Evolutionary conservation across 371 early-diverging fungal species (phyloP).

Genomic region (Actinomortierella wolfii): DNA sequence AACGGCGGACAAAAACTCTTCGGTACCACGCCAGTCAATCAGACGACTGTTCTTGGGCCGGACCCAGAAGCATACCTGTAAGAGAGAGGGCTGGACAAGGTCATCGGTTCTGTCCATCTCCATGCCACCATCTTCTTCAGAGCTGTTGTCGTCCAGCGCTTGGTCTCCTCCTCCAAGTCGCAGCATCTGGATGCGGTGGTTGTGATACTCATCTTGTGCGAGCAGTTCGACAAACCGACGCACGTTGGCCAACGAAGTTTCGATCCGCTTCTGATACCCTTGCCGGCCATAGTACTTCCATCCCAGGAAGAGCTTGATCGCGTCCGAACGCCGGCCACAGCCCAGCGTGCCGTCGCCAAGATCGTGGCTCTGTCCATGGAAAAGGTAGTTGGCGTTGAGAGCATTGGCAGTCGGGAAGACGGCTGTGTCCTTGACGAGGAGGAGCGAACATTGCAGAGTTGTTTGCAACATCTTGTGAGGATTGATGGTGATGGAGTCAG

Average conservation of each 20-base stretch:
- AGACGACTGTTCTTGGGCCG: slow-evolving; percentile 29
- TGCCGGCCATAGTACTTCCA: slow-evolving; percentile 80
- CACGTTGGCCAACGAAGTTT: slow-evolving; percentile 41
- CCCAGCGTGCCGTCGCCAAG: slow-evolving; percentile 85
- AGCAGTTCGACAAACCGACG: slow-evolving; percentile 28
- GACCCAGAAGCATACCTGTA: slow-evolving; percentile 46
- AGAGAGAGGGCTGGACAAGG: slow-evolving; percentile 19
- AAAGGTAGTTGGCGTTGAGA: slow-evolving; percentile 74
- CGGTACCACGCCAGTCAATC: slow-evolving; percentile 43
- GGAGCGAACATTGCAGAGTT: slow-evolving; percentile 82
- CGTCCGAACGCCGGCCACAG: slow-evolving; percentile 87
- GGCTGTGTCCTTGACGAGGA: slow-evolving; percentile 63
- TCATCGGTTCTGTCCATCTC: slow-evolving; percentile 1
- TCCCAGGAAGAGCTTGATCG: slow-evolving; percentile 79
- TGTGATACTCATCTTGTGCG: slow-evolving; percentile 19
- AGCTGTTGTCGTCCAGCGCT: slow-evolving; percentile 23
- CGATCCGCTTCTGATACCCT: slow-evolving; percentile 34
- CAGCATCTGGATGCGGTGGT: slow-evolving; percentile 38
- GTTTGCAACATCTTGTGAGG: slow-evolving; percentile 90
- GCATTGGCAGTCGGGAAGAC: slow-evolving; percentile 64
- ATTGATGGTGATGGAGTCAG: slow-evolving; percentile 79
- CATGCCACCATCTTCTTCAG: neutral
- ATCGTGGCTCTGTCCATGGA: slow-evolving; percentile 75
- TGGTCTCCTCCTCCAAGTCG: slow-evolving; percentile 13
- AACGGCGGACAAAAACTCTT: slow-evolving; percentile 10